A percentile compares a stretch with the other conserved stretches of the same genome.
Evolutionary conservation across 768 basidiomycete genomes (phyloP).

Genomic region (Trametes sanguinea): DNA sequence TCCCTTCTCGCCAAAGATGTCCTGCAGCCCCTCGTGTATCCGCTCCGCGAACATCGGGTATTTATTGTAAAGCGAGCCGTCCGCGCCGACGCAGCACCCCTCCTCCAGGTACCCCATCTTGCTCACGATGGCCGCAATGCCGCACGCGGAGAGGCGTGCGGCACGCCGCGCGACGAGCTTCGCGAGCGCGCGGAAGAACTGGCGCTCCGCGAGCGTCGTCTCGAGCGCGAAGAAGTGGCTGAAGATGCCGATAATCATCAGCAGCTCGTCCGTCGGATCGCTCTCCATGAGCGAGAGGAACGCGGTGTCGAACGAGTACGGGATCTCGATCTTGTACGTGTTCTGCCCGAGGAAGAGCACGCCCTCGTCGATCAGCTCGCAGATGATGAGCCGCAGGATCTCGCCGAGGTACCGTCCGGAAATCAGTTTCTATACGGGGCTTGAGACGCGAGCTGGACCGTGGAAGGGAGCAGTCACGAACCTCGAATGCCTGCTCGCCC

Average conservation of each 20-base stretch:
- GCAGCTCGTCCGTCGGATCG: conserved; percentile 93
- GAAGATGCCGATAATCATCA: conserved; percentile 97
- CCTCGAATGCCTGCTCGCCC: conserved; percentile 92
- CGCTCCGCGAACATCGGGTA: conserved; percentile 95
- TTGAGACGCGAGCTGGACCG: background rate
- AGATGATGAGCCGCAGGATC: conserved; percentile 91
- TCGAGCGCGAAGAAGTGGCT: conserved; percentile 96
- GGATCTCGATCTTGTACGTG: conserved; percentile 95
- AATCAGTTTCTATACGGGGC: conserved; percentile 74
- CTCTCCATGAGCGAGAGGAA: conserved; percentile 97
- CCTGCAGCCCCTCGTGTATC: conserved; percentile 88
- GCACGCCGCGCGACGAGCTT: conserved; percentile 88
- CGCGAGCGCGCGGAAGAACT: conserved; percentile 95
- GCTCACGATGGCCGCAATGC: conserved; percentile 94
- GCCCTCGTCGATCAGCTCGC: conserved; percentile 95
- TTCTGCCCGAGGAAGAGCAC: conserved; percentile 97
- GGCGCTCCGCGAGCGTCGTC: conserved; percentile 93
- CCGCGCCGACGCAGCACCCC: conserved; percentile 86
- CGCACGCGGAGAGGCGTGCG: conserved; percentile 89
- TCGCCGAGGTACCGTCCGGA: conserved; percentile 96
- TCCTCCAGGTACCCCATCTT: conserved; percentile 94
- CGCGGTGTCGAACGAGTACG: conserved; percentile 93
- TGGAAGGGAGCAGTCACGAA: conserved; percentile 30
- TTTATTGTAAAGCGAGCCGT: conserved; percentile 97
- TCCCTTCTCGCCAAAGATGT: conserved; percentile 96